Conservation (phyloP, 2,329 filamentous ascomycete genomes). For the Dichotomopilus funicola region DNA sequence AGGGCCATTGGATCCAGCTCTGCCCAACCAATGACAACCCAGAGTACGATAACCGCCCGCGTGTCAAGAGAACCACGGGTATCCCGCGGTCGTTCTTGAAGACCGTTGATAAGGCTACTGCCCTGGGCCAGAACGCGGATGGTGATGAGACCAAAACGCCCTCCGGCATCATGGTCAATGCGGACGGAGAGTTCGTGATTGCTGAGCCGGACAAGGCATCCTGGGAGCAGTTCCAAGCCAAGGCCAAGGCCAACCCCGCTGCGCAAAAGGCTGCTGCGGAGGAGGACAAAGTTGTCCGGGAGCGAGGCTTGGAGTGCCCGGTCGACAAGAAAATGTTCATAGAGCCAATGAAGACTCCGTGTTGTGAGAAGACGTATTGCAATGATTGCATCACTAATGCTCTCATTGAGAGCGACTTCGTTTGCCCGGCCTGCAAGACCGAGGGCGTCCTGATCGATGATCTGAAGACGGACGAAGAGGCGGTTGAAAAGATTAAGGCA, state of each 20-base stretch:
- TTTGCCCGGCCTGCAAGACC: slow-evolving; percentile 85
- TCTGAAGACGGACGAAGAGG: slow-evolving; percentile 74
- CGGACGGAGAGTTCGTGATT: slow-evolving; percentile 95
- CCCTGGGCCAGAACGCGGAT: slow-evolving; percentile 65
- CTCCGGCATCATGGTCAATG: slow-evolving; percentile 93
- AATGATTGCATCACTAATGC: slow-evolving; percentile 99
- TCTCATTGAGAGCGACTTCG: slow-evolving; percentile 95
- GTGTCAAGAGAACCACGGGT: slow-evolving; percentile 92
- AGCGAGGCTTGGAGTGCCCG: slow-evolving; percentile 83
- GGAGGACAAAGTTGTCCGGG: slow-evolving; percentile 79
- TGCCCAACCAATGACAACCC: slow-evolving; percentile 99
- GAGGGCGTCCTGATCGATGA: slow-evolving; percentile 92
- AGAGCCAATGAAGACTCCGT: slow-evolving; percentile 98
- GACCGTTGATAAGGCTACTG: slow-evolving; percentile 84
- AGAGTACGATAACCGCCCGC: slow-evolving; percentile 85
- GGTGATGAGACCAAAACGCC: slow-evolving; percentile 75
- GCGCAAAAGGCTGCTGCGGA: slow-evolving; percentile 70
- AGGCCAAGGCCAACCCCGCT: slow-evolving; percentile 78
- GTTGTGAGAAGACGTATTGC: slow-evolving; percentile 97
- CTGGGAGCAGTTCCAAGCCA: slow-evolving; percentile 96
- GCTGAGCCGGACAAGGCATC: slow-evolving; percentile 91
- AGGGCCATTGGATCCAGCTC: slow-evolving; percentile 98
- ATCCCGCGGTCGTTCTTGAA: slow-evolving; percentile 94
- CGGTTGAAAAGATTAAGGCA: slow-evolving; percentile 68
- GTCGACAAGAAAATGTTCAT: slow-evolving; percentile 98